These are phyloP conservation scores for Pichia nakasei DNA, from an alignment of 805 yeast genomes.

Conservation along the genomic window DNA sequence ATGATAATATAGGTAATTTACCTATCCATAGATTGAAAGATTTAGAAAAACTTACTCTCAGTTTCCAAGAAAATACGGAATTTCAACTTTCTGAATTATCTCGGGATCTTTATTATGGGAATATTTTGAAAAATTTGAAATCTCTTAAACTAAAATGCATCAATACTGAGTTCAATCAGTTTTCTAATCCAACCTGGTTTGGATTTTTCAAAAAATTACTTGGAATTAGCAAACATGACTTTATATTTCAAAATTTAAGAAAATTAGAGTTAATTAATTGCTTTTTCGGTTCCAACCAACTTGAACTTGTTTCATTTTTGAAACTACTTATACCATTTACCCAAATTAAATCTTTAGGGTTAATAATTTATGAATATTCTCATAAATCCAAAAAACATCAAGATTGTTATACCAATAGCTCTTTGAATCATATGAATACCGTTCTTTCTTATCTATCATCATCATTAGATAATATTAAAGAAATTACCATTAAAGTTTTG, in stretches of 20 bases:
- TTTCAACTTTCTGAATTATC: constrained; percentile 9
- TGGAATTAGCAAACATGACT: background rate
- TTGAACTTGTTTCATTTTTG: constrained; percentile 24
- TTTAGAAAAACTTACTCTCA: constrained; percentile 12
- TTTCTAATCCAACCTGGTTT: constrained; percentile 19
- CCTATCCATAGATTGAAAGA: constrained; percentile 5
- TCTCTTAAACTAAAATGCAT: constrained; percentile 14
- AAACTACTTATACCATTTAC: constrained; percentile 28
- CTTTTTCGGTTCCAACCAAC: constrained; percentile 17
- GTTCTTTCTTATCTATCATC: constrained; percentile 13
- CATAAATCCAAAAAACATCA: constrained; percentile 18
- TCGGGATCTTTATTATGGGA: constrained; percentile 1
- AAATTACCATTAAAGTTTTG: constrained; percentile 18
- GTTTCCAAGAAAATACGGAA: constrained; percentile 19
- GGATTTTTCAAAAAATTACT: constrained; percentile 17
- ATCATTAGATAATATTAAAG: constrained; percentile 12
- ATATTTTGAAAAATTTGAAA: constrained; percentile 7
- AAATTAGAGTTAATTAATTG: constrained; percentile 17
- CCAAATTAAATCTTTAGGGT: constrained; percentile 12
- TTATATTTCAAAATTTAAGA: constrained; percentile 11
- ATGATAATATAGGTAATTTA: background rate
- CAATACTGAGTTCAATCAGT: constrained; percentile 19
- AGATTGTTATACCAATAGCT: background rate
- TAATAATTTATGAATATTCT: constrained; percentile 21
- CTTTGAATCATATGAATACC: constrained; percentile 2